Percentiles rank a stretch among this genome's conserved stretches.
Conservation (phyloP, 345 rosid species). For the Acer yangbiense region DNA sequence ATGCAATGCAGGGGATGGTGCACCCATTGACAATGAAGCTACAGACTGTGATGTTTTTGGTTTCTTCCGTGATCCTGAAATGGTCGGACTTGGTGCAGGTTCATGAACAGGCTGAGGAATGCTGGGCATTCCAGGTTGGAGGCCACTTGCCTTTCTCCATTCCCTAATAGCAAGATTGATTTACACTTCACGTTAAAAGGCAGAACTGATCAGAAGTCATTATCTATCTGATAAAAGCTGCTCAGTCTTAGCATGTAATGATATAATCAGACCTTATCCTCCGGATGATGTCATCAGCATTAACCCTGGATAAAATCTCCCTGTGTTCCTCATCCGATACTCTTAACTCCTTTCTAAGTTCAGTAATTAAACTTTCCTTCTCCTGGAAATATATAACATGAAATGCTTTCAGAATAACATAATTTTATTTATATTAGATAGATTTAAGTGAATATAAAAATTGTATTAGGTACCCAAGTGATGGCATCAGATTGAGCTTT, state of each 20-base stretch:
- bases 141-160: slow-evolving; percentile 81
- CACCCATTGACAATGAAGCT: slow-evolving; percentile 75
- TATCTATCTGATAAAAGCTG: slow-evolving; percentile 15
- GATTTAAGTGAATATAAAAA: not conserved
- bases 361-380: slow-evolving; percentile 91
- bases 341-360: slow-evolving; percentile 92
- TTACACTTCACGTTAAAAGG: slow-evolving; percentile 26
- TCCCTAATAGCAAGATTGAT: slow-evolving; percentile 56
- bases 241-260: slow-evolving; percentile 17
- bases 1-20: slow-evolving; percentile 75
- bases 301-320: slow-evolving; percentile 78
- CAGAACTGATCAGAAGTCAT: slow-evolving; percentile 25
- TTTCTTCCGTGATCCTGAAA: slow-evolving; percentile 89
- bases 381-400: slow-evolving; percentile 53
- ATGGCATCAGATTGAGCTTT: slow-evolving; percentile 98
- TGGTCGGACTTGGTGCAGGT: slow-evolving; percentile 72
- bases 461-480: slow-evolving; percentile 68
- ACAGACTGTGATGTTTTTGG: slow-evolving; percentile 78
- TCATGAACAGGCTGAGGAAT: slow-evolving; percentile 66
- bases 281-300: slow-evolving; percentile 78
- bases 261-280: slow-evolving; percentile 73
- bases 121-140: slow-evolving; percentile 65
- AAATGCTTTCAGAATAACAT: slow-evolving; percentile 10
- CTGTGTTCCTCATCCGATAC: slow-evolving; percentile 98
- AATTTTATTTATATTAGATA: not conserved